These are phyloP conservation scores for Phaeoacremonium minimum DNA, from an alignment of 2,329 filamentous ascomycete species.

Conservation along the genomic window DNA sequence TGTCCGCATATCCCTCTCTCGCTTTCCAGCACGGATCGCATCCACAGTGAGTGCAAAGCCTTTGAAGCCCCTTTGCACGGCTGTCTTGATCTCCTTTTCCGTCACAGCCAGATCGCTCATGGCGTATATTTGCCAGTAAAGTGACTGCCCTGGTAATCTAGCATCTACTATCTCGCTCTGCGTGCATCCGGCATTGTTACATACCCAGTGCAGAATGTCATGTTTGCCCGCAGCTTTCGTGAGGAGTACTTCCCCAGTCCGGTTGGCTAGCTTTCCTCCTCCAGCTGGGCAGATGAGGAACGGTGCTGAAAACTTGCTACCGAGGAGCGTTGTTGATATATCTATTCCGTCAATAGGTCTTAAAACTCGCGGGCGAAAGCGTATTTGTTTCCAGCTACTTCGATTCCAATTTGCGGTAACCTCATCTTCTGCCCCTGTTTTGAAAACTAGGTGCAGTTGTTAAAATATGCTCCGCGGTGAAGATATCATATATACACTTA, in stretches of 20 bases:
- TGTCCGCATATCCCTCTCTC: constrained; percentile 1
- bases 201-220: constrained; percentile 6
- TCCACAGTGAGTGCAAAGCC: constrained; percentile 3
- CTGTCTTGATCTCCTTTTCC: neutral
- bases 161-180: constrained; percentile 1
- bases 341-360: constrained; percentile 2
- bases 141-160: neutral
- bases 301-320: constrained; percentile 3
- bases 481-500: too few species aligned
- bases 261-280: constrained; percentile 6
- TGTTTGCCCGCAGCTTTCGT: constrained; percentile 6
- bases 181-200: constrained; percentile 6
- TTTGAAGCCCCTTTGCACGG: constrained; percentile 1
- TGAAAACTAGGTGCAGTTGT: too few species aligned
- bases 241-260: constrained; percentile 4
- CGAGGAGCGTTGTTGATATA: constrained; percentile 4
- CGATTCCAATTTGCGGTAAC: neutral
- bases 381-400: constrained; percentile 4
- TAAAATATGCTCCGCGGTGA: too few species aligned
- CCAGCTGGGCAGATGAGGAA: constrained; percentile 9
- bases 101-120: constrained; percentile 1
- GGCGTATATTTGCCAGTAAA: constrained; percentile 4
- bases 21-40: constrained; percentile 1
- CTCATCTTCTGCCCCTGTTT: neutral
- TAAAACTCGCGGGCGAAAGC: constrained; percentile 10